Evolutionary conservation across 2,329 filamentous ascomycete species (phyloP), one percentile per base, ranked within the genome.

Genomic region (Aphanoascus verrucosus): DNA sequence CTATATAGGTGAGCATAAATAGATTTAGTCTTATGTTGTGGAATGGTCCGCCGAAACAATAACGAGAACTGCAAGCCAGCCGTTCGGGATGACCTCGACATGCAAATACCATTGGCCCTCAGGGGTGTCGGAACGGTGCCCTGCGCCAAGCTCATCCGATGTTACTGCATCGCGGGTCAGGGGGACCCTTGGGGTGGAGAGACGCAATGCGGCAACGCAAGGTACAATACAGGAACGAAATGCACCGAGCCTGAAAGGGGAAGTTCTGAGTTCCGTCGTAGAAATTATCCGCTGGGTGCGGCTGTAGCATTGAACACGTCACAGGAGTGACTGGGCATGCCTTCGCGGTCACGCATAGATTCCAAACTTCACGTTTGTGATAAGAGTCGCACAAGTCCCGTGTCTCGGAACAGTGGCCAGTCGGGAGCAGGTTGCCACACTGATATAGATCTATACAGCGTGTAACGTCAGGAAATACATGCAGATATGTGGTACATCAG

Each of bases 1-100:
- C 6, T 14, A 42, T 31, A 7, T 15, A 7, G 23, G 38, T 38
- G 17, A 15, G 48, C 23, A 42, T 17, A 50, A 42, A 42, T 42
- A 42, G 48, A 50, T 32, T 50, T 42, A 17, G 37, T 15, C n/a
- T 42, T 41, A 40, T 49, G 47, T 14, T 15, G 35, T 48, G 47
- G 19, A 41, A 49, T 49, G 19, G 47, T 31, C 41, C 48, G 20
- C 31, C 23, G n/a, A 42, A 50, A 41, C 38, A 34, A 28, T 28
- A 28, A 42, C 6, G 37, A 35, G 14, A n/a, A 51, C 31, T 44
- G 37, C 23, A 37, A 14, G 32, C 40, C 38, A 51, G 23, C 42
- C 37, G 38, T 15, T 44, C 31, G 49, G 49, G 38, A 35, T n/a
- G 35, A n/a, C 12, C 31, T 51, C 44, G 38, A 17, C n/a, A 43